Percentiles rank a stretch among this genome's conserved stretches.
phyloP scores from a whole-genome alignment of 2,329 filamentous ascomycete species.

The Venturia effusa region DNA sequence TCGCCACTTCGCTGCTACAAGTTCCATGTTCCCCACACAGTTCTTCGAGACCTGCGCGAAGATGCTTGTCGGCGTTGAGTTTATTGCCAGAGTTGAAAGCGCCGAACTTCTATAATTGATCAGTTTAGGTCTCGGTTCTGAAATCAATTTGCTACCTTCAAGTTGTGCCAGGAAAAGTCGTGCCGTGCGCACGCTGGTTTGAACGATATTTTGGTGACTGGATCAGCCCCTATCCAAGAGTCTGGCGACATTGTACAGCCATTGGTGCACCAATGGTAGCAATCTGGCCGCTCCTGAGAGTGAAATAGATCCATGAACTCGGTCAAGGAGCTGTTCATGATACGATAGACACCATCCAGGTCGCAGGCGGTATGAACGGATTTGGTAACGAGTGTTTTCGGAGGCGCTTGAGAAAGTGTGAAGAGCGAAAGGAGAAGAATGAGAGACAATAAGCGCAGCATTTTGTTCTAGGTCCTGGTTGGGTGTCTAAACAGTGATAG shows the following conservation, averaged over 20 bases:
- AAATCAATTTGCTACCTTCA: not conserved
- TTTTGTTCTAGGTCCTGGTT: not conserved
- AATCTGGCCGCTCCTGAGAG: slow-evolving; percentile 1
- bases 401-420: not conserved
- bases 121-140: not conserved
- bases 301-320: not conserved
- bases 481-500: not conserved
- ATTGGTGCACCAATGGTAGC: slow-evolving; percentile 7
- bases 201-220: not conserved
- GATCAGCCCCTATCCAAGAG: not conserved
- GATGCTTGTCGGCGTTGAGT: not conserved
- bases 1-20: not conserved
- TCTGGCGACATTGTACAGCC: slow-evolving; percentile 4
- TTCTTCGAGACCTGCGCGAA: not conserved
- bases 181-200: slow-evolving; percentile 5
- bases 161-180: slow-evolving; percentile 8
- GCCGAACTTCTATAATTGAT: not conserved
- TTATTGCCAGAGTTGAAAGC: slow-evolving; percentile 3
- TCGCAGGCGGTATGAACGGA: not conserved
- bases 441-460: not conserved
- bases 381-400: not conserved
- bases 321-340: slow-evolving; percentile 4
- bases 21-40: not conserved
- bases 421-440: not conserved
- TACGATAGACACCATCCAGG: not conserved